phyloP scores from a whole-genome alignment of 306 rosid genomes.

The Oemleria cerasiformis region DNA sequence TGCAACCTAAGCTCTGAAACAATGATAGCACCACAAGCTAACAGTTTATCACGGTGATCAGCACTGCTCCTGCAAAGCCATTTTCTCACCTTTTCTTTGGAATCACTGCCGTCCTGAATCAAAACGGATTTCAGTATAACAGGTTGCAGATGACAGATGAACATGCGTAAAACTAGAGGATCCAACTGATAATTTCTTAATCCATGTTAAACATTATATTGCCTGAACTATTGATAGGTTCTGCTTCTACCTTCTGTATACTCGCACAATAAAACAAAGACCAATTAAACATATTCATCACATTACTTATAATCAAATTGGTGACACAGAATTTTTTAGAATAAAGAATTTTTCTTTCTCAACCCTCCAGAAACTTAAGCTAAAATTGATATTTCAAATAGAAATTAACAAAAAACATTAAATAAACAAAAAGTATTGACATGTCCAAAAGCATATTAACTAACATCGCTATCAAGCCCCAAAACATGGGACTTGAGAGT shows the following conservation, averaged over 20 bases:
- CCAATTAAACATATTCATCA: not conserved
- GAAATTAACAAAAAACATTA: not conserved
- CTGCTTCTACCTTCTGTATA: not conserved
- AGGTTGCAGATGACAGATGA: not conserved
- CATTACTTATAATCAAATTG: not conserved
- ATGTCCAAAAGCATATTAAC: slow-evolving; percentile 16
- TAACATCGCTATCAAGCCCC: slow-evolving; percentile 67
- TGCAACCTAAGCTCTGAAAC: slow-evolving; percentile 86
- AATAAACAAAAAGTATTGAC: not conserved
- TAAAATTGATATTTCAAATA: not conserved
- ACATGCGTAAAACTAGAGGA: slow-evolving; percentile 3
- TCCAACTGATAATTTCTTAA: not conserved
- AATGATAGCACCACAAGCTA: slow-evolving; percentile 91
- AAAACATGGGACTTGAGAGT: slow-evolving; percentile 79
- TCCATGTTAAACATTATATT: not conserved
- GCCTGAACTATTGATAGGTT: not conserved
- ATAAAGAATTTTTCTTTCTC: too few relatives aligned
- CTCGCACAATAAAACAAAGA: not conserved
- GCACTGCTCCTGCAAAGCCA: slow-evolving; percentile 68
- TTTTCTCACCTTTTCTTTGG: slow-evolving; percentile 57
- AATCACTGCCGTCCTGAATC: slow-evolving; percentile 56
- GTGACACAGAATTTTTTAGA: not conserved
- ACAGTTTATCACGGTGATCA: slow-evolving; percentile 70
- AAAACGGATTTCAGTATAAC: slow-evolving; percentile 32
- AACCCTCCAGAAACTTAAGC: not conserved